Evolutionary conservation across 768 basidiomycete species (phyloP).

Genomic region (Gautieria morchelliformis): DNA sequence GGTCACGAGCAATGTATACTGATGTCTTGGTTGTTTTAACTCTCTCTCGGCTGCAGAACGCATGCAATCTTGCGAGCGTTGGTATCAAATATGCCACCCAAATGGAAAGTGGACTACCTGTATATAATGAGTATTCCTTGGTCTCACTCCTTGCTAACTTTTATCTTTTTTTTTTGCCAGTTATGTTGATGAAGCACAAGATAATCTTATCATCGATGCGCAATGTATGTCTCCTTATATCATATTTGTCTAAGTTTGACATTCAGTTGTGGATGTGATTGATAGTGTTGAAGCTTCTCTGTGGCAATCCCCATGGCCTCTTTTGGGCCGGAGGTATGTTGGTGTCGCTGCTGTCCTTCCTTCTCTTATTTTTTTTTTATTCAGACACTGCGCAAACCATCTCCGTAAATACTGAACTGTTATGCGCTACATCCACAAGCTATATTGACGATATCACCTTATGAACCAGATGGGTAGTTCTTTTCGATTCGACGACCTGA

Average conservation of each 20-base stretch:
- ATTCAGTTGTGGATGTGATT: not conserved
- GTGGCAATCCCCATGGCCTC: constrained; percentile 52
- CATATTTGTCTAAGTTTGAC: not conserved
- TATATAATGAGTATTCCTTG: constrained; percentile 19
- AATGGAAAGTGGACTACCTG: constrained; percentile 45
- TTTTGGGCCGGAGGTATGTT: constrained; percentile 54
- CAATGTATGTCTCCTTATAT: constrained; percentile 32
- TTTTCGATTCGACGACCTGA: constrained; percentile 63
- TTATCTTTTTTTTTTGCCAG: constrained; percentile 24
- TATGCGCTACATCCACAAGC: not conserved
- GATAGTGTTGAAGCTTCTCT: constrained; percentile 54
- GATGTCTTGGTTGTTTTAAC: not conserved
- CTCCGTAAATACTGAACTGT: constrained; percentile 25
- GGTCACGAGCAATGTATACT: not conserved
- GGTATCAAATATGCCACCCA: constrained; percentile 21
- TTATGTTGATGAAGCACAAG: constrained; percentile 69
- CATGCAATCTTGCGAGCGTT: constrained; percentile 37
- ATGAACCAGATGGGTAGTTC: constrained; percentile 37
- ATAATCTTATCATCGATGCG: constrained; percentile 58
- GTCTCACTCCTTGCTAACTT: not conserved
- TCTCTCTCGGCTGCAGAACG: constrained; percentile 27
- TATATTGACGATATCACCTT: not conserved
- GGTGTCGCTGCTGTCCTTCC: not conserved
- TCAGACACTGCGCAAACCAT: constrained; percentile 70
- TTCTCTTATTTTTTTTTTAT: not conserved